A percentile compares a stretch with the other conserved stretches of the same genome.
Conservation (phyloP, 257 asterid species). For the Scutellaria baicalensis region DNA sequence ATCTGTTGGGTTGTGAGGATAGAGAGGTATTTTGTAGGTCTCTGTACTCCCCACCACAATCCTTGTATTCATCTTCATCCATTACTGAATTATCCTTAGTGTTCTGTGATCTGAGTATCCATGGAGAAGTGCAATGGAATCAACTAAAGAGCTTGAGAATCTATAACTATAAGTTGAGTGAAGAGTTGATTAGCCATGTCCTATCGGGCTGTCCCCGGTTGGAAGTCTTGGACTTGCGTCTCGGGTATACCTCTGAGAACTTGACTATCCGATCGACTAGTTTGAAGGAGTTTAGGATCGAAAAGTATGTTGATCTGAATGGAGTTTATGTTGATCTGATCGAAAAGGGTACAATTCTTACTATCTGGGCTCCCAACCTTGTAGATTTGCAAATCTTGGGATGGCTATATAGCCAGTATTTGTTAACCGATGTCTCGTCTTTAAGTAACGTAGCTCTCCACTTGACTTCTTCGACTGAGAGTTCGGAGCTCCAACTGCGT, state of each 20-base stretch:
- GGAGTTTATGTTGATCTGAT: too few relatives aligned
- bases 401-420: not conserved
- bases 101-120: not conserved
- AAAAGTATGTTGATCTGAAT: too few relatives aligned
- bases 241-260: not conserved
- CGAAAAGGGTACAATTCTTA: too few relatives aligned
- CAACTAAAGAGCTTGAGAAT: not conserved
- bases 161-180: not conserved
- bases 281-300: too few relatives aligned
- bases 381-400: not conserved
- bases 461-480: not conserved
- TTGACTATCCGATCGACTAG: not conserved
- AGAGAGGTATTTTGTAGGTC: too few relatives aligned
- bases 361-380: not conserved
- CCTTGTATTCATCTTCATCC: not conserved
- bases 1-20: not conserved
- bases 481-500: too few relatives aligned
- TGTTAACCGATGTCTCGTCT: not conserved
- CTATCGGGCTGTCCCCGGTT: not conserved
- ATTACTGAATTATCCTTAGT: not conserved
- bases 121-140: not conserved
- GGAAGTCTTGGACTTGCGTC: not conserved
- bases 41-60: not conserved
- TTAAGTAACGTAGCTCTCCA: not conserved
- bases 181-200: not conserved